phyloP scores from a whole-genome alignment of 108 stramenopile genomes.

The Nannochloropsis oceanica region DNA sequence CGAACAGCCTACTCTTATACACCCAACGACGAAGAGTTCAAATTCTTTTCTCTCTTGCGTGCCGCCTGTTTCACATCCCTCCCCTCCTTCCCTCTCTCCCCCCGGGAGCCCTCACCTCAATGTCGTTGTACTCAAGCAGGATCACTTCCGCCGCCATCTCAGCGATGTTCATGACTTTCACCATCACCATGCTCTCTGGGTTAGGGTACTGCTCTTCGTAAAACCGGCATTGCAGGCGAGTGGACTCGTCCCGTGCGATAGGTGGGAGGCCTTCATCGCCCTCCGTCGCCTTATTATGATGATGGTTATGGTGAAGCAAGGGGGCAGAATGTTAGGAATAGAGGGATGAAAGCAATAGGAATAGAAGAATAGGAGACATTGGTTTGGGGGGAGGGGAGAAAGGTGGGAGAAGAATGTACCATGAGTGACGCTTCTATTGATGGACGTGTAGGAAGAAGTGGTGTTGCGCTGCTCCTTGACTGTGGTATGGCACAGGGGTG shows the following conservation, averaged over 20 bases:
- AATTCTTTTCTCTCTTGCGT: too few relatives aligned
- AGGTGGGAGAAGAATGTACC: too few relatives aligned
- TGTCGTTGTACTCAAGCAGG: slow-evolving; percentile 95
- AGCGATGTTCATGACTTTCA: slow-evolving; percentile 67
- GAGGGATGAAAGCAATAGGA: too few relatives aligned
- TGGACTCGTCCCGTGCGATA: not conserved
- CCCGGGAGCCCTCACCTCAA: slow-evolving; percentile 17
- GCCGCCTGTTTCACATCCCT: too few relatives aligned
- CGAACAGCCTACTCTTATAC: not conserved
- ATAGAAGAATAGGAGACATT: too few relatives aligned
- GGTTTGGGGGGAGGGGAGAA: too few relatives aligned
- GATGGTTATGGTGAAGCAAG: too few relatives aligned
- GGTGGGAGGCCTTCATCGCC: not conserved
- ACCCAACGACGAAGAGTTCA: not conserved
- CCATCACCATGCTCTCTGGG: slow-evolving; percentile 59
- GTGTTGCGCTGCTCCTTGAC: too few relatives aligned
- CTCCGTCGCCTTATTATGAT: not conserved
- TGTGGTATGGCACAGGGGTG: too few relatives aligned
- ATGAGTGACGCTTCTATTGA: too few relatives aligned
- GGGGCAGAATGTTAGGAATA: too few relatives aligned
- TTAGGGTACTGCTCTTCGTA: slow-evolving; percentile 94
- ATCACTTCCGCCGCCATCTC: slow-evolving; percentile 99
- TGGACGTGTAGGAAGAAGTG: too few relatives aligned
- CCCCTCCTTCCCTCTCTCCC: not conserved
- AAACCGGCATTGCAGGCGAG: slow-evolving; percentile 83